Conservation (phyloP, 2,329 filamentous ascomycete genomes). For the Bipolaris bicolor region DNA sequence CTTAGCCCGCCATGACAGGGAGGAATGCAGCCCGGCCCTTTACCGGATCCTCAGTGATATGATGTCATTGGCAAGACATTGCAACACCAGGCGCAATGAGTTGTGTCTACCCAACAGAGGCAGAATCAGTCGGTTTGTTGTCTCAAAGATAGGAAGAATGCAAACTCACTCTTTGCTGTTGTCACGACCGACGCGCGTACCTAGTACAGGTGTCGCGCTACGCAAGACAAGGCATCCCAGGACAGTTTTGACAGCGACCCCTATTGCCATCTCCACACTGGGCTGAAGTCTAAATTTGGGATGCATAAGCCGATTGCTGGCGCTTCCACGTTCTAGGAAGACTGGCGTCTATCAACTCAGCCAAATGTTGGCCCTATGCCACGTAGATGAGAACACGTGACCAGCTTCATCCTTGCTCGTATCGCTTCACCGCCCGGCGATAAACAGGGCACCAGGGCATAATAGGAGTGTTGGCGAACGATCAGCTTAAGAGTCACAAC, state of each 20-base stretch:
- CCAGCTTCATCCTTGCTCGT: conserved; percentile 12
- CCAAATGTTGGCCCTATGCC: conserved; percentile 3
- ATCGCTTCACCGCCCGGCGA: conserved; percentile 23
- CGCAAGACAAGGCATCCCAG: neutral
- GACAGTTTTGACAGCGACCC: neutral
- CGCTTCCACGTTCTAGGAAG: neutral
- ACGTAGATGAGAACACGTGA: conserved; percentile 20
- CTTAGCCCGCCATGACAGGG: neutral
- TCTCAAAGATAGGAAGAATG: neutral
- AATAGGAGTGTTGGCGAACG: conserved; percentile 1
- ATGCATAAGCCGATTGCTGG: neutral
- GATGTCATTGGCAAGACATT: neutral
- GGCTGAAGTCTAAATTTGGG: neutral
- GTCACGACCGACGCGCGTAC: neutral
- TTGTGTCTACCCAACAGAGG: neutral
- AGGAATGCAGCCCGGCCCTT: conserved; percentile 1
- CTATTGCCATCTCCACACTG: neutral
- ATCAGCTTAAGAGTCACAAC: conserved; percentile 1
- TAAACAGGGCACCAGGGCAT: conserved; percentile 16
- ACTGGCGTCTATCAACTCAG: neutral
- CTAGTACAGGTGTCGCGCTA: neutral
- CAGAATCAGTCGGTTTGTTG: no score
- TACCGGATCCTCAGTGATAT: neutral
- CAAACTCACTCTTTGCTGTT: neutral
- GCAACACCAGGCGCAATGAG: neutral